Evolutionary conservation across 2,329 filamentous ascomycete genomes (phyloP).

Genomic region (Hypoxylon sp.): DNA sequence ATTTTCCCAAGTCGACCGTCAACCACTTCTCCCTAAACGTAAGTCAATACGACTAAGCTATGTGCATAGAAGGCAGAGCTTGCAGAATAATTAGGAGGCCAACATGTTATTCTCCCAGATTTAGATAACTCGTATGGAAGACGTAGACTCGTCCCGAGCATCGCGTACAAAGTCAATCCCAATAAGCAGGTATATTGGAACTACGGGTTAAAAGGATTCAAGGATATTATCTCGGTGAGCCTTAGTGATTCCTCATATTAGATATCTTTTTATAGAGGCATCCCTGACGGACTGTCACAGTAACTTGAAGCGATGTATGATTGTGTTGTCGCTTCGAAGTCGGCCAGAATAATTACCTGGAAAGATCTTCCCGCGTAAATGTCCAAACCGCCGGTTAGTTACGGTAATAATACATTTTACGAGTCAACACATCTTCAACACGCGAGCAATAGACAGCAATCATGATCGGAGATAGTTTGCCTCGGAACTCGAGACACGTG

Average conservation of each 20-base stretch:
- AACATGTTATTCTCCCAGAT: not conserved
- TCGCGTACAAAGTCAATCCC: conserved; percentile 1
- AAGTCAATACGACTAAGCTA: not conserved
- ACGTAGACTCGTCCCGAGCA: not conserved
- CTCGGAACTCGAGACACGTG: conserved; percentile 24
- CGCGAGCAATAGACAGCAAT: conserved; percentile 2
- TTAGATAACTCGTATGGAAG: not conserved
- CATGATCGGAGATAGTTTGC: conserved; percentile 2
- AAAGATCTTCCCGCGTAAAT: conserved; percentile 20
- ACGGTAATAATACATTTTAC: conserved; percentile 17
- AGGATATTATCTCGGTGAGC: not conserved
- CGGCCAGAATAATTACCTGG: conserved; percentile 3
- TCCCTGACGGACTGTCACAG: conserved; percentile 2
- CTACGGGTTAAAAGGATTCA: not conserved
- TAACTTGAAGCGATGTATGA: conserved; percentile 19
- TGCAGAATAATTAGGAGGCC: not conserved
- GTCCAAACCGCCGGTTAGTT: conserved; percentile 14
- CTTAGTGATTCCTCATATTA: not conserved
- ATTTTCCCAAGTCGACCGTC: too few relatives aligned
- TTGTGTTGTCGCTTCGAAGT: conserved; percentile 18
- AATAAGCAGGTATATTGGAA: not conserved
- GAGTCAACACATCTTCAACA: conserved; percentile 18
- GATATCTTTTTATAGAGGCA: conserved; percentile 4
- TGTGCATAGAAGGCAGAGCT: not conserved
- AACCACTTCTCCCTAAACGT: not conserved